Base-by-base conservation (phyloP, 176 grass and related monocot genomes). In the Miscanthus lutarioriparius region DNA sequence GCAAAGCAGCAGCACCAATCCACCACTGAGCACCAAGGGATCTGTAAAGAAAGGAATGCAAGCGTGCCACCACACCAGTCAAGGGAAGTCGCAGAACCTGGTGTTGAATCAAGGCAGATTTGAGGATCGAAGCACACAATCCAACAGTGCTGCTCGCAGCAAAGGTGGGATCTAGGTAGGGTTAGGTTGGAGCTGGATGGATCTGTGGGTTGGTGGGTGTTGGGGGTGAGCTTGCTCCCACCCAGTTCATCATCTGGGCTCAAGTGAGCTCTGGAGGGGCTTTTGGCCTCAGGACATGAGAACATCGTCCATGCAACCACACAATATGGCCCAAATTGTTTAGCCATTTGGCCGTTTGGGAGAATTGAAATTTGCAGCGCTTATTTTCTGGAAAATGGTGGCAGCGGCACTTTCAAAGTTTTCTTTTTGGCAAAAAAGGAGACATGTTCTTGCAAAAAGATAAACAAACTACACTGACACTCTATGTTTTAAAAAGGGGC, bases 171-270 rank as follows among this genome's bases (percentile, higher is more conserved):
- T 76, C 32, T 11, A 63, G 36, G 85, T 44, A 87, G 79, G 63
- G 71, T 69, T 87, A 36, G 78, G 78, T 27, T 67, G 26, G 69
- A 61, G 71, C 28, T 45, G 62, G 71, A 81, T 74, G 68, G 48
- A 74, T 74, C 58, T 15, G 74, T 53, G 84, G 76, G 53, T 63
- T 10, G 12, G 12, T 35, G 84, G 49, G 74, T 58, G 30, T 63
- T 23, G 63, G 13, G 23, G 32, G 32, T 38, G 33, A 77, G 53
- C 75, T 61, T 33, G 49, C 4, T 1, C 75, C 75, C 7, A n/a
- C 37, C 8, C 75, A 77, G 54, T 43, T 64, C 70, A 27, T 47
- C 28, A 7, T 78, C 37, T 63, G 75, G 75, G 56, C 75, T 63
- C 25, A 63, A 15, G 25, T 63, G 75, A 39, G 36, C 3, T 26